Evolutionary conservation across 2,329 filamentous ascomycete species (phyloP).

Genomic region (Colletotrichum liaoningense): DNA sequence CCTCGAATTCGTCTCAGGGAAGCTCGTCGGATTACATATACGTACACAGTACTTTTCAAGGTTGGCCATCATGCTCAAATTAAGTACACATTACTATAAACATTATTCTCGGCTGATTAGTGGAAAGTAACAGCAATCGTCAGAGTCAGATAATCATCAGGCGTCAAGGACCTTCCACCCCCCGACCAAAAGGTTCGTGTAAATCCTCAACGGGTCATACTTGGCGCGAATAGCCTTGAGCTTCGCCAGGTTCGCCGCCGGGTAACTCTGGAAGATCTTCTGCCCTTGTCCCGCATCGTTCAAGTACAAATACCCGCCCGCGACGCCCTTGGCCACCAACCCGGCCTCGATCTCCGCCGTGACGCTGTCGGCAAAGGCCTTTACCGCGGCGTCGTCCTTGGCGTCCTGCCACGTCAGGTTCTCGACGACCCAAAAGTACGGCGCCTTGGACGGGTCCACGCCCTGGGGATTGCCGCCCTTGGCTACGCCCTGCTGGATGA

Average conservation of each 20-base stretch:
- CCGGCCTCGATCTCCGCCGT: conserved; percentile 19
- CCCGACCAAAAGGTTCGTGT: conserved; percentile 21
- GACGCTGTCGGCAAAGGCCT: conserved; percentile 10
- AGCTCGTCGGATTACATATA: not conserved
- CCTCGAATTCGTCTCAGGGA: no score
- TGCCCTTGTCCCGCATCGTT: conserved; percentile 57
- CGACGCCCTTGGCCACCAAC: conserved; percentile 21
- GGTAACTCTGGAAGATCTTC: conserved; percentile 35
- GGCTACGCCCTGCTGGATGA: conserved; percentile 27
- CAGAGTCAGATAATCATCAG: not conserved
- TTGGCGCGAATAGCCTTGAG: conserved; percentile 29
- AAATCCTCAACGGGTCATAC: conserved; percentile 32
- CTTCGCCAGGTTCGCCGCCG: conserved; percentile 16
- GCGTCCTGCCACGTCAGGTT: conserved; percentile 33
- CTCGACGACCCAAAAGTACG: conserved; percentile 37
- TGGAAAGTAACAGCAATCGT: not conserved
- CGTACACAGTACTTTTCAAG: not conserved
- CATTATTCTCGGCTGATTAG: not conserved
- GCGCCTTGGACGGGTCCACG: conserved; percentile 29
- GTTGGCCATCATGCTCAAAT: not conserved
- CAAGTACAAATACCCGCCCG: conserved; percentile 49
- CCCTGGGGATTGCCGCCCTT: conserved; percentile 36
- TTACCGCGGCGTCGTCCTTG: conserved; percentile 16
- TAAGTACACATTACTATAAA: not conserved
- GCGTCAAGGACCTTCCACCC: conserved; percentile 33